phyloP scores from a whole-genome alignment of 768 basidiomycete species.

The Daedaleopsis sinensis region DNA sequence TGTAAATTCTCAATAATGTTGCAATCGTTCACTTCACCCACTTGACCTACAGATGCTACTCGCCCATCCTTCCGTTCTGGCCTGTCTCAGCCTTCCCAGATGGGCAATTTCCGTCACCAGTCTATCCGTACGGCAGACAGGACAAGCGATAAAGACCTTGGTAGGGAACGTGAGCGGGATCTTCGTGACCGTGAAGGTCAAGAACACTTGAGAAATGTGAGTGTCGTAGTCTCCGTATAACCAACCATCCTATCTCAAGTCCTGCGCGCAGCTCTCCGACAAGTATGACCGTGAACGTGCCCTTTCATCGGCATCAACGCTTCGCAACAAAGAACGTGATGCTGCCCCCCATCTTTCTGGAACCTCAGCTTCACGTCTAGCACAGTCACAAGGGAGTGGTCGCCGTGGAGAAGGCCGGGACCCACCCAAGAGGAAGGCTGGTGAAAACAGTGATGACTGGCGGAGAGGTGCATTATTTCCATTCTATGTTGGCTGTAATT shows the following conservation, averaged over 20 bases:
- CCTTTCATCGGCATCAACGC: slow-evolving; percentile 43
- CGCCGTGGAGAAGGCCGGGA: slow-evolving; percentile 66
- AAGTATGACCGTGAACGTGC: slow-evolving; percentile 85
- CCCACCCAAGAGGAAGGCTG: slow-evolving; percentile 63
- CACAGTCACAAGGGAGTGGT: slow-evolving; percentile 39
- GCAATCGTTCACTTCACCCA: slow-evolving; percentile 9
- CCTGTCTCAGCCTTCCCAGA: slow-evolving; percentile 83
- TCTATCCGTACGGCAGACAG: slow-evolving; percentile 72
- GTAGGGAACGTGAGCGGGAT: slow-evolving; percentile 55
- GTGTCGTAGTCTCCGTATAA: slow-evolving; percentile 31
- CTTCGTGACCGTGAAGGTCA: slow-evolving; percentile 75
- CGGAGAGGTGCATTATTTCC: slow-evolving; percentile 62
- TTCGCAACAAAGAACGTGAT: slow-evolving; percentile 72
- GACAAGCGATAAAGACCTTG: slow-evolving; percentile 41
- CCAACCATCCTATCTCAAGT: slow-evolving; percentile 1
- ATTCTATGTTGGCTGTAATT: not conserved
- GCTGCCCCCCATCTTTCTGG: slow-evolving; percentile 58
- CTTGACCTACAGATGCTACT: slow-evolving; percentile 47
- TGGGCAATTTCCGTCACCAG: slow-evolving; percentile 93
- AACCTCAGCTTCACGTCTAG: slow-evolving; percentile 44
- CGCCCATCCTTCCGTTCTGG: slow-evolving; percentile 73
- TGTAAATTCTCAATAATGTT: slow-evolving; percentile 17
- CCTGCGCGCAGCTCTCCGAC: slow-evolving; percentile 70
- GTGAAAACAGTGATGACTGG: slow-evolving; percentile 84
- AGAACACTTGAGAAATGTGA: slow-evolving; percentile 74